Base-by-base conservation (phyloP, 106 monocot genomes). In the Allium fistulosum region DNA sequence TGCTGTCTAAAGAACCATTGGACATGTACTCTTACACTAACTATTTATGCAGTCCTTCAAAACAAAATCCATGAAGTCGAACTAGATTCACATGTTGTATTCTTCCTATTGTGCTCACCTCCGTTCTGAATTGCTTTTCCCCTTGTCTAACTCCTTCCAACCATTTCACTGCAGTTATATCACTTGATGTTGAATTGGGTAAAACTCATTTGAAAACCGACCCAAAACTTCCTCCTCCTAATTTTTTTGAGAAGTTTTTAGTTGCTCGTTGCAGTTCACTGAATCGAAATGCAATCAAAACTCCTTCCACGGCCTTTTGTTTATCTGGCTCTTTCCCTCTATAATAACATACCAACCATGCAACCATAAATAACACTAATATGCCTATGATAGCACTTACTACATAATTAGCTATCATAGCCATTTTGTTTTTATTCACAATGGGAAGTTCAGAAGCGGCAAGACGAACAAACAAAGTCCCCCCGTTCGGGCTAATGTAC, bases 11-110 rank as follows among this genome's bases (percentile, higher is more conserved):
- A 10, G 68, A 69, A 55, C 68, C 56, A 17, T 69, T 69, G 3
- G 52, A 22, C 68, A 69, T 69, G 27, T 56, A 69, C 14, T 69
- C 53, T n/a, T 69, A 69, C 15, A 69, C 68, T 10, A 69, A 18
- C 9, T 53, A 4, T 9, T 50, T 6, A 7, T 53, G 11, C 1
- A n/a, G 7, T 3, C 67, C 27, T 55, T 69, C 28, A 10, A 8
- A 69, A 6, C 68, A 69, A 18, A 69, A 69, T 9, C 68, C 68
- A 28, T 10, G 68, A 46, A 69, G 68, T 9, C 27, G 18, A 10
- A 56, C 68, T 14, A 69, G 68, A 15, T 69, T 69, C 16, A 69
- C 53, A 57, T 69, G 68, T 8, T 69, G 53, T n/a, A n/a, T 27
- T 45, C 9, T 69, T 15, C 56, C 53, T 4, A 69, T 53, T 37